Percentiles rank a stretch among this genome's conserved stretches.
phyloP scores from a whole-genome alignment of 371 early-diverging fungal species.

The Mortierella sp. region DNA sequence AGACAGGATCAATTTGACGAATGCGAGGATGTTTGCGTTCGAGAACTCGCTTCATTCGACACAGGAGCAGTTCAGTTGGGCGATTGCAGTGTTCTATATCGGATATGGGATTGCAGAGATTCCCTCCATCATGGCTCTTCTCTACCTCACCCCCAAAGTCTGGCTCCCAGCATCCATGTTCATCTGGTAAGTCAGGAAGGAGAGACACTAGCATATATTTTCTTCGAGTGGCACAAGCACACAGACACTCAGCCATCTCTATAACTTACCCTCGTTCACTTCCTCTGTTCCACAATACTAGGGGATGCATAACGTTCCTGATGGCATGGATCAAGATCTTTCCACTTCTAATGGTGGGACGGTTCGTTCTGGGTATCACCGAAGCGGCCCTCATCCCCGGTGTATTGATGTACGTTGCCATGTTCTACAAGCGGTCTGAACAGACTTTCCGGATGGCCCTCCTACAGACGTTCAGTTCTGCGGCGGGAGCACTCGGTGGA shows the following conservation, averaged over 20 bases:
- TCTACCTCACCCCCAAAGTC: conserved; percentile 37
- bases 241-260: neutral
- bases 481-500: conserved; percentile 36
- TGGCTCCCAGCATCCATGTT: conserved; percentile 51
- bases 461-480: conserved; percentile 35
- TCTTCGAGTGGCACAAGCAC: neutral
- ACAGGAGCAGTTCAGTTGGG: conserved; percentile 32
- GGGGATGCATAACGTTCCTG: conserved; percentile 35
- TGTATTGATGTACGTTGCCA: conserved; percentile 43
- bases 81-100: conserved; percentile 32
- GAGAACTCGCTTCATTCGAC: conserved; percentile 31
- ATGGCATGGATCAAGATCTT: conserved; percentile 33
- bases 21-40: conserved; percentile 43
- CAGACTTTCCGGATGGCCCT: conserved; percentile 50
- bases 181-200: conserved; percentile 22
- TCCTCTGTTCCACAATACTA: neutral
- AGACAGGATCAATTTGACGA: conserved; percentile 44
- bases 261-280: neutral
- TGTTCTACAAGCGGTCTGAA: conserved; percentile 50
- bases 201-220: neutral
- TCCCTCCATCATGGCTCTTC: conserved; percentile 43
- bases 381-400: conserved; percentile 49
- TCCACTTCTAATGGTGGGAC: conserved; percentile 9
- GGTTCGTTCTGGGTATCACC: conserved; percentile 39
- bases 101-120: conserved; percentile 54